A percentile compares a stretch with the other conserved stretches of the same genome.
phyloP scores from a whole-genome alignment of 1,284 basidiomycete species.

The Phellinidium pouzarii region DNA sequence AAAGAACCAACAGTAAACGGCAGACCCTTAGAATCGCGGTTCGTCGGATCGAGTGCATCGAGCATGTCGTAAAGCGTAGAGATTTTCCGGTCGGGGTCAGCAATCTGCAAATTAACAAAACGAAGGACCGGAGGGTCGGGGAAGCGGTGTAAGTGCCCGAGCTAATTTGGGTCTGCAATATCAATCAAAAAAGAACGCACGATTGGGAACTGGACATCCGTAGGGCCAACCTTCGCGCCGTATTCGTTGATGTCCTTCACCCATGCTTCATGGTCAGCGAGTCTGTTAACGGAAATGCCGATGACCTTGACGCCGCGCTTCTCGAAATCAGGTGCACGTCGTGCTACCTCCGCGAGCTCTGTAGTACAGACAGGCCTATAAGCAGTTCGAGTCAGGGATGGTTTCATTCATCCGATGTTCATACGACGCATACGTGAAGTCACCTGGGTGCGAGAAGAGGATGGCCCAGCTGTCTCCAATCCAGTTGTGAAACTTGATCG shows the following conservation, averaged over 20 bases:
- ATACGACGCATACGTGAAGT: conserved; percentile 50
- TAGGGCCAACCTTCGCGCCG: conserved; percentile 57
- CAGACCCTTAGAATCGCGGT: conserved; percentile 87
- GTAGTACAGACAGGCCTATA: conserved; percentile 79
- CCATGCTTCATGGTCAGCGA: conserved; percentile 85
- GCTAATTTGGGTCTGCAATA: conserved; percentile 3
- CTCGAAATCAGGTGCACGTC: conserved; percentile 78
- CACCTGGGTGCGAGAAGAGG: conserved; percentile 18
- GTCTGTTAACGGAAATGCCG: conserved; percentile 89
- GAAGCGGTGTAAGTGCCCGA: conserved; percentile 9
- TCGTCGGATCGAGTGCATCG: conserved; percentile 90
- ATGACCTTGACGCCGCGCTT: conserved; percentile 90
- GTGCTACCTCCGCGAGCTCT: conserved; percentile 93
- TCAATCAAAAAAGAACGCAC: conserved; percentile 36
- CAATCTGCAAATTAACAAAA: conserved; percentile 72
- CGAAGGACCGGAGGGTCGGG: too few species aligned
- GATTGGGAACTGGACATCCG: conserved; percentile 86
- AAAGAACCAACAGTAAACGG: conserved; percentile 62
- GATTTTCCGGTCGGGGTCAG: conserved; percentile 83
- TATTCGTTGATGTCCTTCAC: conserved; percentile 88
- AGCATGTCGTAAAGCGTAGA: conserved; percentile 92
- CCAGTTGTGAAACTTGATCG: conserved; percentile 89
- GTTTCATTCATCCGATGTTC: conserved; percentile 59
- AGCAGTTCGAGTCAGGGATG: neutral
- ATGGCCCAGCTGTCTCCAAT: conserved; percentile 82